Conservation (phyloP, 495 filamentous ascomycete genomes). For the Penicillium atrosanguineum region DNA sequence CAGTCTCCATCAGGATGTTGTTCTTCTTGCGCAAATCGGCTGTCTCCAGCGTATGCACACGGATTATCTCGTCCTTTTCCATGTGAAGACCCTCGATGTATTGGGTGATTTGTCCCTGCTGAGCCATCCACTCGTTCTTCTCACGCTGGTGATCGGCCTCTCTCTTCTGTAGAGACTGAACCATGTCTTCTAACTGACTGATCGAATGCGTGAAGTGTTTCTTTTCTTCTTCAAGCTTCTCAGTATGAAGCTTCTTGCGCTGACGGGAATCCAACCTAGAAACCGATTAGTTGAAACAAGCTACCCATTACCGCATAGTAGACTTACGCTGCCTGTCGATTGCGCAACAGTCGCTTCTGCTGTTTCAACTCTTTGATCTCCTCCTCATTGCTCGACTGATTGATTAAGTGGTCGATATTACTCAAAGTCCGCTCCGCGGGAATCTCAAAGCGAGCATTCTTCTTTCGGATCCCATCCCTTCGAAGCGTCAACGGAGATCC, state of each 20-base stretch:
- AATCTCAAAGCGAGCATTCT: constrained; percentile 98
- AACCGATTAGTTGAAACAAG: constrained; percentile 33
- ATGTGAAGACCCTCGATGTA: constrained; percentile 73
- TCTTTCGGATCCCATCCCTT: constrained; percentile 95
- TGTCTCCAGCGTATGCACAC: constrained; percentile 86
- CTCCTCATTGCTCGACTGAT: constrained; percentile 82
- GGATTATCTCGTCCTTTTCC: constrained; percentile 90
- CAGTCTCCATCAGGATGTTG: constrained; percentile 78
- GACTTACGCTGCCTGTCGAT: constrained; percentile 93
- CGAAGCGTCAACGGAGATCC: constrained; percentile 72
- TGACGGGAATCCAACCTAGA: constrained; percentile 89
- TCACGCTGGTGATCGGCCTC: constrained; percentile 62
- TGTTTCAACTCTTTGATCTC: constrained; percentile 98
- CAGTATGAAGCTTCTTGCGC: constrained; percentile 98
- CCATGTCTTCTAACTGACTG: constrained; percentile 73
- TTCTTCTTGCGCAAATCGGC: constrained; percentile 95
- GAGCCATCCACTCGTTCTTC: constrained; percentile 61
- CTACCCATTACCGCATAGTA: neutral
- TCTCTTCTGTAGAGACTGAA: constrained; percentile 54
- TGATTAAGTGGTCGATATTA: constrained; percentile 94
- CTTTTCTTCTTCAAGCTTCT: constrained; percentile 95
- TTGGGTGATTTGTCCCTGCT: constrained; percentile 69
- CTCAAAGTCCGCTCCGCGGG: constrained; percentile 86
- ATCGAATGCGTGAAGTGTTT: constrained; percentile 79
- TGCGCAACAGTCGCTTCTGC: constrained; percentile 91